These are phyloP conservation scores for Mimosa pudica DNA, from an alignment of 306 rosid genomes.

Conservation along the genomic window DNA sequence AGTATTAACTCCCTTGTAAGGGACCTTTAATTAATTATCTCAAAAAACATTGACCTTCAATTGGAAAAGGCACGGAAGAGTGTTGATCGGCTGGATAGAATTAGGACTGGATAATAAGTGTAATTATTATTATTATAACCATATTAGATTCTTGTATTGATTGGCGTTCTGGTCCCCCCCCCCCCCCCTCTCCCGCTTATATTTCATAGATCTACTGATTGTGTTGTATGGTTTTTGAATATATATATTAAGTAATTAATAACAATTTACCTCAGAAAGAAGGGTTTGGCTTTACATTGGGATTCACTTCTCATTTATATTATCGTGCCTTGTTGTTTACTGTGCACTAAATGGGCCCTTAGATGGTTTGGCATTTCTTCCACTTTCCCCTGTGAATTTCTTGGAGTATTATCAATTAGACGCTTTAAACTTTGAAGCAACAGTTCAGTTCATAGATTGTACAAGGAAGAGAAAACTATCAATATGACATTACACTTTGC, in stretches of 20 bases:
- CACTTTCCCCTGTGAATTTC: background rate
- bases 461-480: constrained; percentile 12
- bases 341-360: background rate
- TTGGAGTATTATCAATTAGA: background rate
- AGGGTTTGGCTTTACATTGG: constrained; percentile 49
- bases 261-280: constrained; percentile 42
- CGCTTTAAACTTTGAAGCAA: background rate
- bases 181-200: too few species aligned
- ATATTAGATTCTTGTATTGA: background rate
- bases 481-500: background rate
- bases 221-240: constrained; percentile 56
- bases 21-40: too few species aligned
- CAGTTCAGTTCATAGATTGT: constrained; percentile 8
- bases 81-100: constrained; percentile 83
- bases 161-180: too few species aligned
- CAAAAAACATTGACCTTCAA: constrained; percentile 75
- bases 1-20: too few species aligned
- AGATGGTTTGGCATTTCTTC: constrained; percentile 12
- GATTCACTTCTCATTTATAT: constrained; percentile 33
- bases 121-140: constrained; percentile 26
- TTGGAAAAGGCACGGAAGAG: constrained; percentile 86
- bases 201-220: constrained; percentile 47
- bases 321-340: background rate
- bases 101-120: constrained; percentile 59
- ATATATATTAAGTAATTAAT: constrained; percentile 31